Evolutionary conservation across 139 green algal species (phyloP).

Genomic region (Pleodorina starrii): DNA sequence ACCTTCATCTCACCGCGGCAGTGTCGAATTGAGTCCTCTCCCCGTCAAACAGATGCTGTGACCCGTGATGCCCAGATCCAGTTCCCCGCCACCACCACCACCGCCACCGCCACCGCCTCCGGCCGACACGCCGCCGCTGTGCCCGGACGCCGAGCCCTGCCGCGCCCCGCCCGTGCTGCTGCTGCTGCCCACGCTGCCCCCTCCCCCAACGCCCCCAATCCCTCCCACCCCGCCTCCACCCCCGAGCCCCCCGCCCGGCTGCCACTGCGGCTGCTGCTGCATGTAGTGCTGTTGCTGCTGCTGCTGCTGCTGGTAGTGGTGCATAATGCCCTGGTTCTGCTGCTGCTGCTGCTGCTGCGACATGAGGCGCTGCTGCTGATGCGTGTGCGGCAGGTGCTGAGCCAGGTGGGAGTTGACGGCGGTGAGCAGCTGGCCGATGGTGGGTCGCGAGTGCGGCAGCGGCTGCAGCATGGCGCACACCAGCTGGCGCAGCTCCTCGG

Average conservation of each 20-base stretch:
- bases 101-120: not conserved
- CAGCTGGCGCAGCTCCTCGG: constrained; percentile 38
- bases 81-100: not conserved
- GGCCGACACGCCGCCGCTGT: not conserved
- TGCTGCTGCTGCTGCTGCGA: not conserved
- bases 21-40: constrained; percentile 27
- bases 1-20: constrained; percentile 23
- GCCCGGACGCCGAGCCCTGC: not conserved
- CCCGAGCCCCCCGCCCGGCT: not conserved
- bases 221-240: too few relatives aligned
- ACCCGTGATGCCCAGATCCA: constrained; percentile 22
- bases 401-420: constrained; percentile 19
- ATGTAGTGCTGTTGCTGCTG: not conserved
- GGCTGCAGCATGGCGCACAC: constrained; percentile 58
- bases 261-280: not conserved
- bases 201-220: not conserved
- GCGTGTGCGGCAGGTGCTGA: not conserved
- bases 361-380: not conserved
- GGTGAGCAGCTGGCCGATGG: constrained; percentile 41
- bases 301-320: not conserved
- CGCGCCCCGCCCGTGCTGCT: not conserved
- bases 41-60: constrained; percentile 28
- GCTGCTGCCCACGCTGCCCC: not conserved
- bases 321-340: constrained; percentile 18
- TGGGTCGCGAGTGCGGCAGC: constrained; percentile 16